Base-by-base conservation (phyloP, 2,329 filamentous ascomycete species). In the Bipolaris cookei region DNA sequence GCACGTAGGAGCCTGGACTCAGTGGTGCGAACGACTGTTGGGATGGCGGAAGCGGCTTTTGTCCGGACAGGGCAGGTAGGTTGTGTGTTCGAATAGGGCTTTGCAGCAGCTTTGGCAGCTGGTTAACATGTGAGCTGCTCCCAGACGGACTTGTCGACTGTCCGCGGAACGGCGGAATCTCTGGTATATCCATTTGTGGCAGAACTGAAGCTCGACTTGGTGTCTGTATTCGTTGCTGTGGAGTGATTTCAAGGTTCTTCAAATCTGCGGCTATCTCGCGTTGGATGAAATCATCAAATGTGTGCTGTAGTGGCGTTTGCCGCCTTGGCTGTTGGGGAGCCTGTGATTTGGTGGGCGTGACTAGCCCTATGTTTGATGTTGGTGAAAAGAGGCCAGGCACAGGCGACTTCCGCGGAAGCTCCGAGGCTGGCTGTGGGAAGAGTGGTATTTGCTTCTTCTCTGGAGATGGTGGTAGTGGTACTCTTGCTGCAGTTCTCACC, bases 241-340 rank as follows among this genome's bases (percentile, higher is more conserved):
- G 69, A 42, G 67, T 67, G 11, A 70, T 59, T 6, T 78, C 78
- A 70, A 81, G 74, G 48, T 77, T 76, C 21, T 74, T 76, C 51
- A 75, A 68, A 50, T 76, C 72, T 7, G 64, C 64, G 10, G 78
- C 78, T 43, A 82, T 81, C 6, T 76, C 77, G 44, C 79, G 78
- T 63, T 82, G 80, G n/a, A 82, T 65, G 53, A 79, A 81, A 34
- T 81, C 79, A 52, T 82, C 79, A 49, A 73, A 76, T 11, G 76
- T 74, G 34, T 71, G 68, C 25, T 69, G 66, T 4, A 76, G 66
- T 21, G 73, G 73, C 41, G 73, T 76, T 47, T 74, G 71, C 23
- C 70, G 66, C 32, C 70, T 69, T 14, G 63, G 62, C 39, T 67
- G 71, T 46, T 72, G 71, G 21, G 75, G 73, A 28, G 71, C 69